A percentile compares a stretch with the other conserved stretches of the same genome.
These are phyloP conservation scores for Phascolomyces articulosus DNA, from an alignment of 371 early-diverging fungal species.

Conservation along the genomic window DNA sequence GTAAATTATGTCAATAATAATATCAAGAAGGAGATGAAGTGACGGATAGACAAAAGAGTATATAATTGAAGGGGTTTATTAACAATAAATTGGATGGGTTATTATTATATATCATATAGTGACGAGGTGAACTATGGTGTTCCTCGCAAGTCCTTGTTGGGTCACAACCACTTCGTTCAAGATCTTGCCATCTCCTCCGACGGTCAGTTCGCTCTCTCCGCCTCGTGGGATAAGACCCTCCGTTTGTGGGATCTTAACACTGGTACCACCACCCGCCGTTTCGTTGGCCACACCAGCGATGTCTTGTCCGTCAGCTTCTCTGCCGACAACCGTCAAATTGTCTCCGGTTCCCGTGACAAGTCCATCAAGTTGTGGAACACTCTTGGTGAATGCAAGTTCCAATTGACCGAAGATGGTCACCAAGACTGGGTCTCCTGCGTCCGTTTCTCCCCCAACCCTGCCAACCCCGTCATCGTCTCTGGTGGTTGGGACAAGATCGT, in stretches of 20 bases:
- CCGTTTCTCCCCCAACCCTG: constrained; percentile 98
- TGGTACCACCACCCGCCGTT: constrained; percentile 92
- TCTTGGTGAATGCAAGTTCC: constrained; percentile 98
- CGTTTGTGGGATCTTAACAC: constrained; percentile 97
- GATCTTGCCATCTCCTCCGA: constrained; percentile 97
- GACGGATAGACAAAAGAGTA: too few species aligned
- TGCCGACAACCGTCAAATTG: constrained; percentile 98
- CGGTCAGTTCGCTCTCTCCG: constrained; percentile 96
- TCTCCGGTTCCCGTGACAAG: constrained; percentile 97
- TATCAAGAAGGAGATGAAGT: too few species aligned
- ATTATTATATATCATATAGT: constrained; percentile 29
- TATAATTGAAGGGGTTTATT: too few species aligned
- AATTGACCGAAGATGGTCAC: constrained; percentile 94
- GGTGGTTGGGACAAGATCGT: constrained; percentile 99
- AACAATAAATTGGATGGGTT: not conserved
- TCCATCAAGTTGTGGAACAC: constrained; percentile 99
- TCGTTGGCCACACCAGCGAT: constrained; percentile 97
- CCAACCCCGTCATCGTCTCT: constrained; percentile 96
- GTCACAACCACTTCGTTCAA: constrained; percentile 98
- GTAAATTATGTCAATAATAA: not conserved
- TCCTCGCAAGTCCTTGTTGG: constrained; percentile 86
- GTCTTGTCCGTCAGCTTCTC: constrained; percentile 98
- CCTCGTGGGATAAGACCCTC: constrained; percentile 99
- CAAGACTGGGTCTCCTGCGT: constrained; percentile 98
- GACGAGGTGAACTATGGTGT: constrained; percentile 92